A percentile compares a stretch with the other conserved stretches of the same genome.
These are phyloP conservation scores for Aphanomyces stellatus DNA, from an alignment of 352 stramenopile genomes.

Conservation along the genomic window DNA sequence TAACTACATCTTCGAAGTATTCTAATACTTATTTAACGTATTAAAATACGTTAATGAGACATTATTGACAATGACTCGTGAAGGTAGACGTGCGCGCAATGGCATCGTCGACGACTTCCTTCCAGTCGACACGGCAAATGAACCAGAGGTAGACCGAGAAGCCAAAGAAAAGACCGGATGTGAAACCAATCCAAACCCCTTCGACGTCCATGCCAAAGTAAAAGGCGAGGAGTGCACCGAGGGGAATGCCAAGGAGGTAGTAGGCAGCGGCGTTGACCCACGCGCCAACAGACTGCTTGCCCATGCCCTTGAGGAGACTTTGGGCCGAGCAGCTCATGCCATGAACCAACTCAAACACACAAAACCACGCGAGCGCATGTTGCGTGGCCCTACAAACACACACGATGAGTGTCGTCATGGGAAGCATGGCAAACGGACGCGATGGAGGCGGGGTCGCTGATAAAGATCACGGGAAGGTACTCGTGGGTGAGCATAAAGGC, in stretches of 20 bases:
- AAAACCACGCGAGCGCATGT: constrained; percentile 24
- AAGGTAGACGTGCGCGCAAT: constrained; percentile 20
- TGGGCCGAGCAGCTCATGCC: constrained; percentile 42
- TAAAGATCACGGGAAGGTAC: constrained; percentile 53
- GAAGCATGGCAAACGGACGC: constrained; percentile 25
- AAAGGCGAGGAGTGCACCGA: constrained; percentile 55
- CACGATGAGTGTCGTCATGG: not conserved
- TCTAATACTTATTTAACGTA: too few species aligned
- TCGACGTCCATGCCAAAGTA: constrained; percentile 32
- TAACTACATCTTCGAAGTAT: too few species aligned
- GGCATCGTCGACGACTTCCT: constrained; percentile 27
- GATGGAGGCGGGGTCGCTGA: constrained; percentile 53
- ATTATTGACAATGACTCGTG: too few species aligned
- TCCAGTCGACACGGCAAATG: constrained; percentile 20
- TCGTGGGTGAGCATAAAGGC: constrained; percentile 27
- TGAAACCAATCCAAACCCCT: constrained; percentile 50
- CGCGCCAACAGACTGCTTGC: constrained; percentile 38
- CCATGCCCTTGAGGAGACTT: constrained; percentile 55
- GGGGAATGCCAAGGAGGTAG: constrained; percentile 63
- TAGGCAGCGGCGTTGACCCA: constrained; percentile 56
- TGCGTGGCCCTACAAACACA: constrained; percentile 6
- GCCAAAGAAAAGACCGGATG: constrained; percentile 40
- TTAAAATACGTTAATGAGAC: too few species aligned
- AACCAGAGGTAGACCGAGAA: constrained; percentile 29
- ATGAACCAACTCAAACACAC: constrained; percentile 43